These are phyloP conservation scores for Cryptosporidium parvum DNA, from an alignment of 169 alveolate species.

Conservation along the genomic window DNA sequence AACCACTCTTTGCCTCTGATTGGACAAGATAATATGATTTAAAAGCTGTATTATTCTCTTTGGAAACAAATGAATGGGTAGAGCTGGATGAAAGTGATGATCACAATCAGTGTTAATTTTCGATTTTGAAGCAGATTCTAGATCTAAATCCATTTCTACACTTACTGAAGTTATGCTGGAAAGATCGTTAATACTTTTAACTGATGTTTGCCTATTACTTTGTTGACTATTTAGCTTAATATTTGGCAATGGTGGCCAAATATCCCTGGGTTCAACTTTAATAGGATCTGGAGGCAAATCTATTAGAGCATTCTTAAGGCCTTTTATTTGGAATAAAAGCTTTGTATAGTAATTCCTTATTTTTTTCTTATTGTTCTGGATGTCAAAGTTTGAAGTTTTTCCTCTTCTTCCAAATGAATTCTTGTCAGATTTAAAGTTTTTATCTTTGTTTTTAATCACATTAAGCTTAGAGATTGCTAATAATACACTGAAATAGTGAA, in stretches of 20 bases:
- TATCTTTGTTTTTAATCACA: not conserved
- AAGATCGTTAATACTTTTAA: not conserved
- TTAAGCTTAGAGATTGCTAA: conserved; percentile 18
- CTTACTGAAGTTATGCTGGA: not conserved
- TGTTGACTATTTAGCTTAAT: conserved; percentile 5
- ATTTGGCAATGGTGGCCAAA: conserved; percentile 59
- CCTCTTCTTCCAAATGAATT: not conserved
- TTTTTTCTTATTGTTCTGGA: conserved; percentile 5
- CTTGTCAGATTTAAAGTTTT: not conserved
- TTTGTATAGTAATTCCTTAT: conserved; percentile 31
- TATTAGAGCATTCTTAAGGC: conserved; percentile 14
- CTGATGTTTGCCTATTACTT: not conserved
- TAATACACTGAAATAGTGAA: conserved; percentile 35
- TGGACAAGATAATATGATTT: conserved; percentile 44
- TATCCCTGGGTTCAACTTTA: conserved; percentile 6
- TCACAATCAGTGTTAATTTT: not conserved
- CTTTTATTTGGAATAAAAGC: conserved; percentile 11
- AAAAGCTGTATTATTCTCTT: conserved; percentile 9
- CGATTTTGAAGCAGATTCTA: not conserved
- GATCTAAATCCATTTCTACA: not conserved
- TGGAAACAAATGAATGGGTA: conserved; percentile 59
- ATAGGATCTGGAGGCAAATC: conserved; percentile 51
- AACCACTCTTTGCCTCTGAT: conserved; percentile 4
- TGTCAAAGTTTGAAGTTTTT: not conserved
- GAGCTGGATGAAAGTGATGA: conserved; percentile 33